Evolutionary conservation across 225 moss, liverwort and hornwort genomes (phyloP).

Genomic region (Physcomitrium patens): DNA sequence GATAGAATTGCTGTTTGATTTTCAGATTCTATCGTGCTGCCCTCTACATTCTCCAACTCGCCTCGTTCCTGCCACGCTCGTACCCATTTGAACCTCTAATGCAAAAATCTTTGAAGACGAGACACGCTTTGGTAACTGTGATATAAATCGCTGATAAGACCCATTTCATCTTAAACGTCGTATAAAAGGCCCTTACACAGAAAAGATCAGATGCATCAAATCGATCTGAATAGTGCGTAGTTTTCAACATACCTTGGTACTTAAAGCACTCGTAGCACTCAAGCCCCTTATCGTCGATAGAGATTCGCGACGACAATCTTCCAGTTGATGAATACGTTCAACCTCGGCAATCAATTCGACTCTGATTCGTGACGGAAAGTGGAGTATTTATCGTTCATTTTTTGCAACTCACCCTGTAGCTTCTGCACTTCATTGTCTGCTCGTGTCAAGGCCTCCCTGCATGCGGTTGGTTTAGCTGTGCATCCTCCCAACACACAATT

Average conservation of each 20-base stretch:
- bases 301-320: constrained; percentile 64
- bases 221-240: neutral
- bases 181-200: too few species aligned
- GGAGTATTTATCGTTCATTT: constrained; percentile 47
- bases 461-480: constrained; percentile 47
- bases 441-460: constrained; percentile 82
- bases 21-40: constrained; percentile 44
- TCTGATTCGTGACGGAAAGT: constrained; percentile 51
- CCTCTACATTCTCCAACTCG: constrained; percentile 64
- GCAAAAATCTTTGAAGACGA: too few species aligned
- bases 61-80: constrained; percentile 52
- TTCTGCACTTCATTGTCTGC: constrained; percentile 89
- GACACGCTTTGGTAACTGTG: too few species aligned
- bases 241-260: constrained; percentile 65
- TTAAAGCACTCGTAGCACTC: constrained; percentile 80
- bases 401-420: constrained; percentile 67
- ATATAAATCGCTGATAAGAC: too few species aligned
- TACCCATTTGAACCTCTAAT: neutral
- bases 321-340: constrained; percentile 71
- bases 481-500: constrained; percentile 33
- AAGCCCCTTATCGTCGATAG: constrained; percentile 74
- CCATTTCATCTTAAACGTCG: neutral
- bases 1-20: constrained; percentile 67
- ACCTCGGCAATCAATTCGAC: constrained; percentile 49
- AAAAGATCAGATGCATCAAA: too few species aligned